Evolutionary conservation across 495 filamentous ascomycete genomes (phyloP), one percentile per base, ranked within the genome.

Genomic region (Tuber magnatum): DNA sequence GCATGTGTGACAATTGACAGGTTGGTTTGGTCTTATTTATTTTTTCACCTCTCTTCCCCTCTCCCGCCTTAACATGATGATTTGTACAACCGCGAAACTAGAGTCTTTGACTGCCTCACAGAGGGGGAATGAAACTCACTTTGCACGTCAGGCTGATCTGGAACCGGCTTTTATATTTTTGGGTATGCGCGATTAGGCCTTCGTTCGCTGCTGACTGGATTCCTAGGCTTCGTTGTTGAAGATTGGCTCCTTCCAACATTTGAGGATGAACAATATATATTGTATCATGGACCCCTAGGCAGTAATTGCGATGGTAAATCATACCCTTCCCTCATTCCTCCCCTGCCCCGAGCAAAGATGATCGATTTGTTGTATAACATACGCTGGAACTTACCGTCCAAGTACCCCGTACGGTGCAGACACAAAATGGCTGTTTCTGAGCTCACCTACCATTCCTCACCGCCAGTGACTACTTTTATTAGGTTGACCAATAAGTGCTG

Each of bases 381-480:
- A 96, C 92, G 92, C 92, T 97, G 94, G 94, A 97, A 98, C 97
- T 98, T 98, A 98, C 94, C 94, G 94, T 91, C 94, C 89, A 92
- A 98, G 89, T 85, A 88, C 87, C 86, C 86, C 80, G 85, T 88
- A 88, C 87, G 82, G 88, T 92, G 94, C 91, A 88, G 92, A 93
- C 85, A 96, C 85, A 83, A 88, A 91, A 89, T 91, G 93, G 93
- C 93, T 97, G 87, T 90, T 86, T 90, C 94, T 97, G 94, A 97
- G 88, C 85, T 84, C 78, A 75, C 75, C 78, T 71, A 71, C 48
- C 9, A 35, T 35, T 69, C 68, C 65, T 69, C 28, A 74, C 41
- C 68, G 69, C 69, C 38, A 51, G 70, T 28, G 69, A 46, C 39
- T 56, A 56, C 42, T 51, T 35, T 38, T 41, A 39, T 7, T 73